phyloP scores from a whole-genome alignment of 2,329 filamentous ascomycete genomes.

The Chalaropsis ovoidea region DNA sequence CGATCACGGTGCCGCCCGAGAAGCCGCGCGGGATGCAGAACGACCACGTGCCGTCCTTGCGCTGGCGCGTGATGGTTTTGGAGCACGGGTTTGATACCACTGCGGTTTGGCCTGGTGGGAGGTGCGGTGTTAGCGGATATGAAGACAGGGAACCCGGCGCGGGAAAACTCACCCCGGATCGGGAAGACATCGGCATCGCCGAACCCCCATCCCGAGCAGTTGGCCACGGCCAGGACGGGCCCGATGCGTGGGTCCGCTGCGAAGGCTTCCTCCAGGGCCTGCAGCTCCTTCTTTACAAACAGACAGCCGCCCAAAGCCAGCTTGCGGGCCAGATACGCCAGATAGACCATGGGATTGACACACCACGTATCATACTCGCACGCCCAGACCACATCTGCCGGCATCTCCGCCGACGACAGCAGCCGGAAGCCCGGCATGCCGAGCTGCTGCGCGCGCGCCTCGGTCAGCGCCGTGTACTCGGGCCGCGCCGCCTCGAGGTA shows the following conservation, averaged over 20 bases:
- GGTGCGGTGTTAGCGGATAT: neutral
- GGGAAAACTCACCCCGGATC: slow-evolving; percentile 34
- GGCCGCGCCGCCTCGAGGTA: slow-evolving; percentile 38
- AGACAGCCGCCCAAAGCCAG: slow-evolving; percentile 27
- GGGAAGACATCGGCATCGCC: slow-evolving; percentile 37
- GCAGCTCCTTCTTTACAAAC: slow-evolving; percentile 34
- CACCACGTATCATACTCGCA: slow-evolving; percentile 47
- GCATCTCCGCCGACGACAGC: slow-evolving; percentile 34
- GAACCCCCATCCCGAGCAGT: slow-evolving; percentile 40
- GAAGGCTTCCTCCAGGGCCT: slow-evolving; percentile 35
- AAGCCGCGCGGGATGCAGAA: slow-evolving; percentile 54
- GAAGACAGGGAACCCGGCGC: neutral
- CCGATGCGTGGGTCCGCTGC: slow-evolving; percentile 29
- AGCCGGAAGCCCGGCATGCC: slow-evolving; percentile 35
- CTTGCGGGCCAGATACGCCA: slow-evolving; percentile 37
- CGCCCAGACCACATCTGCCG: slow-evolving; percentile 37
- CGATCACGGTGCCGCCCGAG: slow-evolving; percentile 54
- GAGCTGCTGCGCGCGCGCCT: slow-evolving; percentile 31
- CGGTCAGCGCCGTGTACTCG: slow-evolving; percentile 35
- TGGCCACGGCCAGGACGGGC: slow-evolving; percentile 34
- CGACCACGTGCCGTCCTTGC: slow-evolving; percentile 51
- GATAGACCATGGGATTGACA: slow-evolving; percentile 46
- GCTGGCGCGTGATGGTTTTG: slow-evolving; percentile 48
- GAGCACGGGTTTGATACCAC: slow-evolving; percentile 35
- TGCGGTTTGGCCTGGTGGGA: slow-evolving; percentile 37